Evolutionary conservation across 2,329 filamentous ascomycete genomes (phyloP), one percentile per base, ranked within the genome.

Genomic region (Pestalotiopsis sp.): DNA sequence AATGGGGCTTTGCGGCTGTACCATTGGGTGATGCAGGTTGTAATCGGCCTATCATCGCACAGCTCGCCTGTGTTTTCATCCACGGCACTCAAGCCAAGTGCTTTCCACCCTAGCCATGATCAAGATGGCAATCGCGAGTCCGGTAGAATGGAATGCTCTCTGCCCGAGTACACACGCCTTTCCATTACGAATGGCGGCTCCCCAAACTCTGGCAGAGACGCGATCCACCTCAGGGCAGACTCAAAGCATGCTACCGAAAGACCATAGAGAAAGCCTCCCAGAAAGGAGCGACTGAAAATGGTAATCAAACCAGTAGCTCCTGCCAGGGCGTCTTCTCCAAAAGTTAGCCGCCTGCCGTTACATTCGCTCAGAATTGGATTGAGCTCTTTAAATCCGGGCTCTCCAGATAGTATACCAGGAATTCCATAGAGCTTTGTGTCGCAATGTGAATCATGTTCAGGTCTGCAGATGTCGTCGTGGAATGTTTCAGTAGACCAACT

Each of bases 31-130:
- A 5, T 14, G 6, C 35, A 26, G 39, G 26, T 26, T 10, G 9
- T 35, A 4, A 61, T 61, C 14, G 57, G 57, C 4, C n/a, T 4
- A 10, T 1, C 17, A 20, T 57, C 40, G 13, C 13, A 48, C 40
- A 48, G 55, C n/a, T 24, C 55, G 5, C 6, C 55, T 6, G 9
- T 14, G n/a, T 35, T 20, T 20, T 61, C 24, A 38, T 39, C 58
- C 4, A 30, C 6, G 58, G 20, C 9, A n/a, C 5, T 5, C 17
- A 11, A n/a, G 3, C 24, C 24, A 24, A 24, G 3, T 24, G 11
- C 3, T n/a, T 66, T 39, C 64, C 52, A 66, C 11, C 64, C 56
- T 39, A 66, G 10, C 64, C 64, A 66, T 3, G 64, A 66, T 52
- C 64, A 66, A 14, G 64, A 66, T 6, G 55, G 52, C 10, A 66